Evolutionary conservation across 768 basidiomycete species (phyloP).

Genomic region (Strobilomyces echinocephalus): DNA sequence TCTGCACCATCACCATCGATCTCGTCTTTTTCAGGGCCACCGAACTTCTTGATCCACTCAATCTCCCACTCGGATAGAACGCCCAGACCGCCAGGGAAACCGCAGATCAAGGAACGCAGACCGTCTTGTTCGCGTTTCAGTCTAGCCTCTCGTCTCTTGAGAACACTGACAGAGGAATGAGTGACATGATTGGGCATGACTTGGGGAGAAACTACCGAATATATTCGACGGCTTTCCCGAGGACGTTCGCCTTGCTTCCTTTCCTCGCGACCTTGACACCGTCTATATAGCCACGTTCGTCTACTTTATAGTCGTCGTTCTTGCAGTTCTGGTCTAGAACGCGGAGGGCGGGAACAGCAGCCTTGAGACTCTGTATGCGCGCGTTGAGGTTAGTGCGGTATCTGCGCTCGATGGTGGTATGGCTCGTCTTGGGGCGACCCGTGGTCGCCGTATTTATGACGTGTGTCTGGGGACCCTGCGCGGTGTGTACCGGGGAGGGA

Average conservation of each 20-base stretch:
- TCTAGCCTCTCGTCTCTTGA: constrained; percentile 73
- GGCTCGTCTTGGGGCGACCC: constrained; percentile 63
- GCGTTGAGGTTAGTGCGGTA: constrained; percentile 88
- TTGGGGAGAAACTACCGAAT: constrained; percentile 46
- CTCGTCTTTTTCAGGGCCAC: constrained; percentile 70
- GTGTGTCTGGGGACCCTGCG: constrained; percentile 23
- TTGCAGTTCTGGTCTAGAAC: constrained; percentile 58
- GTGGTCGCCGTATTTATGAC: constrained; percentile 15
- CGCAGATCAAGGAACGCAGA: constrained; percentile 59
- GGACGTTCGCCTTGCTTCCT: constrained; percentile 85
- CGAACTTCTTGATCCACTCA: constrained; percentile 69
- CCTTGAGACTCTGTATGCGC: constrained; percentile 74
- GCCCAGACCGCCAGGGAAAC: constrained; percentile 70
- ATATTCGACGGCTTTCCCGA: constrained; percentile 89
- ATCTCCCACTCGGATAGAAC: constrained; percentile 71
- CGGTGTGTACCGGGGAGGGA: constrained; percentile 33
- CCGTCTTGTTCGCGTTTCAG: constrained; percentile 74
- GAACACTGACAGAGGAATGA: constrained; percentile 43
- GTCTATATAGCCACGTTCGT: constrained; percentile 81
- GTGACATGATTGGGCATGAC: neutral
- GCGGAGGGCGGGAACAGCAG: constrained; percentile 79
- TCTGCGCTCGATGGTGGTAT: constrained; percentile 84
- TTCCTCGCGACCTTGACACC: constrained; percentile 91
- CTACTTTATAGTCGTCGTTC: constrained; percentile 48
- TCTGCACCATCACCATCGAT: constrained; percentile 48